These are phyloP conservation scores for Sordariomycetes sp. DNA, from an alignment of 2,329 filamentous ascomycete genomes.

Conservation along the genomic window DNA sequence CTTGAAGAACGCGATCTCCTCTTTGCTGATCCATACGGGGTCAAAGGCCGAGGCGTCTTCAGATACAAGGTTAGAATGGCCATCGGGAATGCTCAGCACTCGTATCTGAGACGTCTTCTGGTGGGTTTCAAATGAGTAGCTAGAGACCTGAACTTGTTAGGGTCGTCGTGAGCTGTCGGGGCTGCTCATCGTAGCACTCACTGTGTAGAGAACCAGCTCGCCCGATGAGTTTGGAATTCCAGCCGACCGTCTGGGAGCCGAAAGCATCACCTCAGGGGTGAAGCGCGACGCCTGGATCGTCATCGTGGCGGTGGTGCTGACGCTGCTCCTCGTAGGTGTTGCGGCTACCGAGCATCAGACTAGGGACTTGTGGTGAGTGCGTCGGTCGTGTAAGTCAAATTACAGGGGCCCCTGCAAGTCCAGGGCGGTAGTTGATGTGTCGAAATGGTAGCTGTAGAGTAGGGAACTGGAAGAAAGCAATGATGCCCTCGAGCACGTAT, in stretches of 20 bases:
- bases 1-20: conserved; percentile 49
- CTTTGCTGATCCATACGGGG: conserved; percentile 66
- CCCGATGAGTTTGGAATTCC: conserved; percentile 62
- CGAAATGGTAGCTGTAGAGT: no score
- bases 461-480: no score
- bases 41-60: conserved; percentile 58
- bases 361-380: no score
- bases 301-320: no score
- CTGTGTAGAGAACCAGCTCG: conserved; percentile 55
- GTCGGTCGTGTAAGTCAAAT: no score
- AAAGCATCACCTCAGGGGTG: conserved; percentile 68
- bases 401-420: no score
- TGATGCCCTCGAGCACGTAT: no score
- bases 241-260: conserved; percentile 62
- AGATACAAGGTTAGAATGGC: conserved; percentile 56
- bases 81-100: conserved; percentile 59
- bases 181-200: conserved; percentile 13
- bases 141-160: conserved; percentile 41
- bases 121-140: conserved; percentile 74
- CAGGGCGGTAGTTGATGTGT: no score
- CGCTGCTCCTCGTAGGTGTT: no score
- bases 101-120: conserved; percentile 59
- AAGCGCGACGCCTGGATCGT: conserved; percentile 62
- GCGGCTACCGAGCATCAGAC: no score
- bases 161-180: not conserved